Conservation (phyloP, 2,329 filamentous ascomycete species). For the Xylariaceae sp. region DNA sequence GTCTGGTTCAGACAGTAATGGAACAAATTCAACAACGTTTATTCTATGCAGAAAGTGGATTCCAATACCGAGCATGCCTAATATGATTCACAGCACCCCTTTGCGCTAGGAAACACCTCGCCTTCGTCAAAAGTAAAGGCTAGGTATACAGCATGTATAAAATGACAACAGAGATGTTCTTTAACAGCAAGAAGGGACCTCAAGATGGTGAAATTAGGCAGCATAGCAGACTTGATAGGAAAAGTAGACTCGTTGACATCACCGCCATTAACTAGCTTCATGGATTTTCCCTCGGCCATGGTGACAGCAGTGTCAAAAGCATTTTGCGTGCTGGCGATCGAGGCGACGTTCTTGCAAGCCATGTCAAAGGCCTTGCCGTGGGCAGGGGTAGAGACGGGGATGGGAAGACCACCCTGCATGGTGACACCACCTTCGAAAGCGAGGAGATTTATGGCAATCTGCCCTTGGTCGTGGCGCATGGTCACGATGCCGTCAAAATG, state of each 20-base stretch:
- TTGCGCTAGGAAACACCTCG: too few species aligned
- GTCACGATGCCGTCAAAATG: conserved; percentile 34
- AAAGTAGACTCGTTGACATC: neutral
- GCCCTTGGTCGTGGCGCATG: conserved; percentile 36
- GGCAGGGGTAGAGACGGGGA: conserved; percentile 30
- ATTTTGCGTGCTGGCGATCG: conserved; percentile 29
- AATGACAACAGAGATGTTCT: too few species aligned
- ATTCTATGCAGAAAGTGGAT: too few species aligned
- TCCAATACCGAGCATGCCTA: too few species aligned
- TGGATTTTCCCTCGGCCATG: conserved; percentile 20
- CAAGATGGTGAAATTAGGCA: neutral
- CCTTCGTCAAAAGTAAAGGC: too few species aligned
- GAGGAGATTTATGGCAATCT: conserved; percentile 34
- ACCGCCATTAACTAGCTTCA: neutral
- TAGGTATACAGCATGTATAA: too few species aligned
- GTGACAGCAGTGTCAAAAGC: conserved; percentile 31
- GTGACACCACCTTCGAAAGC: conserved; percentile 34
- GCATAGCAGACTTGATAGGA: neutral
- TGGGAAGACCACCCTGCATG: conserved; percentile 31
- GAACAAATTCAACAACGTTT: too few species aligned
- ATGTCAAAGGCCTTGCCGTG: conserved; percentile 32
- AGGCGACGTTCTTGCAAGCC: conserved; percentile 28
- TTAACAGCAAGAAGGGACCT: neutral
- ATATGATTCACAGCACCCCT: too few species aligned
- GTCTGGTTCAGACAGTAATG: too few species aligned